Evolutionary conservation across 2,329 filamentous ascomycete species (phyloP), one percentile per base, ranked within the genome.

Genomic region (Cercospora beticola): DNA sequence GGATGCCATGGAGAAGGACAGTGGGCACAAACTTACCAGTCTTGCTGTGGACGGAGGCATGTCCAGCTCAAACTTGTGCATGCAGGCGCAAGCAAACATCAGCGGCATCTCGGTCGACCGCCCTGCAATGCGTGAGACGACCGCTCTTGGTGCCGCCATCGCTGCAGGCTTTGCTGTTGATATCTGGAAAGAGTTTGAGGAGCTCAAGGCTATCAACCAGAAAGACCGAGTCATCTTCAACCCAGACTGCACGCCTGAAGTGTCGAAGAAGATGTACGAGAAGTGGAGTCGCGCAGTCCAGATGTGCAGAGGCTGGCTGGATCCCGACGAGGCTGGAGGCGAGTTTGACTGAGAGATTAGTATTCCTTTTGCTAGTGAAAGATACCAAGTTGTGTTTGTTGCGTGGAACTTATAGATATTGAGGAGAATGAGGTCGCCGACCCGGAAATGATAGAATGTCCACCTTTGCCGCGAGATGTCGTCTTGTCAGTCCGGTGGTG

Each of bases 1-100:
- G 21, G 90, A 95, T 76, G 92, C 93, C 70, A 97, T 97, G 93
- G 92, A 92, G 77, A 89, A 90, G 75, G 93, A 97, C 81, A 93
- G 90, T 64, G 89, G 89, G 31, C 89, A 94, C 78, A 88, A 88
- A 72, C 86, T 97, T 31, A 86, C 87, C 68, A 87, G 89, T 72
- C 85, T 97, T 54, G 90, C 92, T 43, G 93, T 97, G 54, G 93
- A 97, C 77, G 93, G 93, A 67, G 93, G 93, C 67, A 92, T 97
- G 86, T 93, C 90, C 76, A 94, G 92, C 81, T 94, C 92, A 12
- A 90, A 94, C 78, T 85, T 97, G 67, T 93, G 90, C 82, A 97
- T 97, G 93, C 93, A 91, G 80, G 93, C 91, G 7, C 93, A 97
- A 85, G 91, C 93, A 71, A 90, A 97, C 81, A 87, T 97, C 61